A percentile compares a stretch with the other conserved stretches of the same genome.
Evolutionary conservation across 495 filamentous ascomycete genomes (phyloP).

Genomic region (Penicillium paradoxum): DNA sequence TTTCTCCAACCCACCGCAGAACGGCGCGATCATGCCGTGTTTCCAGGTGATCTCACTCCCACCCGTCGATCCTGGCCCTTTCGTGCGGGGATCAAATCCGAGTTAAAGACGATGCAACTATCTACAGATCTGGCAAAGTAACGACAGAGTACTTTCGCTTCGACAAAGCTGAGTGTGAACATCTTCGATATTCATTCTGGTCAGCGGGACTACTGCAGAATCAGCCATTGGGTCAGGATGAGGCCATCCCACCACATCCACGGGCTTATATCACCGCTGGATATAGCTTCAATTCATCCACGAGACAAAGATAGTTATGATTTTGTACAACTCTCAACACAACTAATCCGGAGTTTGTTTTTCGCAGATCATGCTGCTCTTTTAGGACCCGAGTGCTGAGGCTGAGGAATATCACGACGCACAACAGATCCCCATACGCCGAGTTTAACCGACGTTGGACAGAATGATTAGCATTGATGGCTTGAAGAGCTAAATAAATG

Average conservation of each 20-base stretch:
- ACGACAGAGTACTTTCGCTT: neutral
- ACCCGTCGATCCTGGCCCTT: slow-evolving; percentile 7
- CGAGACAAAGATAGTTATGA: neutral
- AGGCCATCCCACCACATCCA: neutral
- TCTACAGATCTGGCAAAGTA: neutral
- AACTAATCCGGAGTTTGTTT: neutral
- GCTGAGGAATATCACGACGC: neutral
- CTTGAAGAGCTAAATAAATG: neutral
- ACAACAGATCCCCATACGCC: neutral
- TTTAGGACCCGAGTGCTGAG: neutral
- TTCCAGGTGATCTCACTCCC: slow-evolving; percentile 18
- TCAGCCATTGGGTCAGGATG: neutral
- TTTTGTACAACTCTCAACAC: neutral
- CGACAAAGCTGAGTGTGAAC: neutral
- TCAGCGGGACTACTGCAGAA: neutral
- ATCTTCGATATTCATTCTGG: neutral
- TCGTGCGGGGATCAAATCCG: slow-evolving; percentile 3
- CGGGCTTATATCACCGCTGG: neutral
- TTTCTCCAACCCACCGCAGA: neutral
- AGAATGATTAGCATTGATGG: neutral
- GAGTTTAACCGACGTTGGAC: neutral
- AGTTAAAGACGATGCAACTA: neutral
- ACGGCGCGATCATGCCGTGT: slow-evolving; percentile 20
- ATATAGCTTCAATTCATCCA: neutral
- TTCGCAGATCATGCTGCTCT: neutral